phyloP scores from a whole-genome alignment of 305 asterid genomes.

The Fraxinus paxiana region DNA sequence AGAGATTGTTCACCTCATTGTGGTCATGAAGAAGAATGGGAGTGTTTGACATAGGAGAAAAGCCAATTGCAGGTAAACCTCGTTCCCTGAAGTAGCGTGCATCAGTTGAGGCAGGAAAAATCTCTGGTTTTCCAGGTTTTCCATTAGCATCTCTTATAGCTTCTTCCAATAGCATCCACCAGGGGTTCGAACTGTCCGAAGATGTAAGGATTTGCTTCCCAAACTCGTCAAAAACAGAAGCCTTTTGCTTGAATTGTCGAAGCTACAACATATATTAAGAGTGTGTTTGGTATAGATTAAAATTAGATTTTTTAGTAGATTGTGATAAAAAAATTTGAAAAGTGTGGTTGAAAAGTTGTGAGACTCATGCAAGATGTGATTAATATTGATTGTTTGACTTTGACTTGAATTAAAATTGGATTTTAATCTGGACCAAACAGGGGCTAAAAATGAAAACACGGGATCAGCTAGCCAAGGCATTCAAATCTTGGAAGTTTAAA shows the following conservation, averaged over 20 bases:
- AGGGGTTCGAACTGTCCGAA: conserved; percentile 66
- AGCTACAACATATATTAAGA: conserved; percentile 27
- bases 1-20: conserved; percentile 61
- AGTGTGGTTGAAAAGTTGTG: no score
- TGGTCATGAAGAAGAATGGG: conserved; percentile 93
- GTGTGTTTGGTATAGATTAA: no score
- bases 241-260: conserved; percentile 73
- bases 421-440: background rate
- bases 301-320: no score
- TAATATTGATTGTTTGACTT: no score
- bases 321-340: no score
- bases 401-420: no score
- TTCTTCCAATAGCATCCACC: conserved; percentile 75
- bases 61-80: conserved; percentile 87
- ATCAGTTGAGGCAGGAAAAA: conserved; percentile 89
- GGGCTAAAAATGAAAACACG: conserved; percentile 14
- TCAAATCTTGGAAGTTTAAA: background rate
- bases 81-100: conserved; percentile 69
- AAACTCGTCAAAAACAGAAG: conserved; percentile 39
- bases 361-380: no score
- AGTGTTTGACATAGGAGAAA: conserved; percentile 95
- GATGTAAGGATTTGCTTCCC: conserved; percentile 70
- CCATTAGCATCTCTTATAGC: conserved; percentile 63
- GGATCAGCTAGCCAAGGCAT: conserved; percentile 1
- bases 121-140: conserved; percentile 81